Evolutionary conservation across 768 basidiomycete species (phyloP), one percentile per base, ranked within the genome.

Genomic region (Mrakia frigida): DNA sequence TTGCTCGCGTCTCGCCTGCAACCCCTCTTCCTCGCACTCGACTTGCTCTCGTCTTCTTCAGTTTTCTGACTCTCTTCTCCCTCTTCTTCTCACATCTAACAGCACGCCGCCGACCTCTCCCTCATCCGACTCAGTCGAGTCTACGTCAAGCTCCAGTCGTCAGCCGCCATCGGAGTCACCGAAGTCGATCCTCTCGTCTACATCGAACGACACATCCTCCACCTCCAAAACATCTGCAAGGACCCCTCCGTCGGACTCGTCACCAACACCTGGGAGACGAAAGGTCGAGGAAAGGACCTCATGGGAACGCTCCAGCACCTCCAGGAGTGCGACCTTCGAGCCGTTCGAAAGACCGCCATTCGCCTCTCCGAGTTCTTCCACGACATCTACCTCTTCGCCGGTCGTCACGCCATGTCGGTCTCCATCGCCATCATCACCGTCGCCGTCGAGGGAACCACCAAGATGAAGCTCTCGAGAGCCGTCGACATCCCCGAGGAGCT

Each of bases 351-450:
- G 35, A 53, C 53, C 46, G 76, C 76, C 25, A 23, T 73, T n/a
- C 43, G 50, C 1, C 71, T 77, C n/a, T 63, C 72, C 28, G 61
- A 31, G 2, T 77, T 63, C 37, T 71, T 77, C 50, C 33, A 67
- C 65, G 21, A 50, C 13, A 67, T 77, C 28, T 56, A 77, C 56
- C 63, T 77, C 31, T 77, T 63, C 33, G 70, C 43, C 33, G 76
- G 76, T 7, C 76, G 76, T 18, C 63, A 72, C 63, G 76, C 76
- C 39, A 52, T 77, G 41, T 52, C 63, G 9, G 76, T 77, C 63
- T 39, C 76, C 10, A 65, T 73, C 70, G 76, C 70, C 53, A 41
- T 77, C 71, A 52, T 77, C 76, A 63, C 65, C 43, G 67, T 77
- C 33, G 76, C 76, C 35, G 14, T 77, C 35, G 76, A 77, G 41